Base-by-base conservation (phyloP, 2,329 filamentous ascomycete genomes). In the Byssochlamys sp. region DNA sequence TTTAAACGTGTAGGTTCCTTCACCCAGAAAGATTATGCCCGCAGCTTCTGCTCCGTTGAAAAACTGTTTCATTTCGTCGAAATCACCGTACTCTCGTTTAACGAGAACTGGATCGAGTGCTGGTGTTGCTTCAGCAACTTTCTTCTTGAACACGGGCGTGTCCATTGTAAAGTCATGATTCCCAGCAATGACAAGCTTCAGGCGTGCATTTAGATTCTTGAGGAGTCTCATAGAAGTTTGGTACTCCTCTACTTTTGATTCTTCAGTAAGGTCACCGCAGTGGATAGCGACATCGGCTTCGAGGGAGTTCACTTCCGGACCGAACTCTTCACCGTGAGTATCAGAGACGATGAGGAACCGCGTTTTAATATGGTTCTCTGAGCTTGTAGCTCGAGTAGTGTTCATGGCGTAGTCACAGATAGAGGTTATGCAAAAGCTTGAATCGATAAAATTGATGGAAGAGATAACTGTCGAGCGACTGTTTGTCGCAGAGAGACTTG, bases 171-270 rank as follows among this genome's bases (percentile, higher is more conserved):
- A 73, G 62, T 84, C 80, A 61, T 84, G 81, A 58, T 83, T 83
- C 1, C 81, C 80, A 1, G 80, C 74, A 58, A 84, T 82, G 50
- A 78, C 74, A 2, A 84, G 70, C 60, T 82, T 83, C 5, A 83
- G 69, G 0, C 78, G 76, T 1, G 80, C 78, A 4, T 73, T 61
- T n/a, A 81, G 64, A 1, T 58, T 55, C 3, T 72, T 64, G 3
- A 84, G 68, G 39, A 78, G 65, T n/a, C 69, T 58, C 9, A 83
- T 69, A 0, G 78, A 72, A 0, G 63, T 63, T 10, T 62, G 64
- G 49, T 76, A 77, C 59, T 82, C 79, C 1, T 63, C 53, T 0
- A 78, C 54, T 7, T 69, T 71, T 2, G 76, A 78, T 6, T 67
- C 67, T 0, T 73, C 66, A 0, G 79, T 82, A 2, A 83, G 68